Base-by-base conservation (phyloP, 345 rosid genomes). In the Clausena lansium region DNA sequence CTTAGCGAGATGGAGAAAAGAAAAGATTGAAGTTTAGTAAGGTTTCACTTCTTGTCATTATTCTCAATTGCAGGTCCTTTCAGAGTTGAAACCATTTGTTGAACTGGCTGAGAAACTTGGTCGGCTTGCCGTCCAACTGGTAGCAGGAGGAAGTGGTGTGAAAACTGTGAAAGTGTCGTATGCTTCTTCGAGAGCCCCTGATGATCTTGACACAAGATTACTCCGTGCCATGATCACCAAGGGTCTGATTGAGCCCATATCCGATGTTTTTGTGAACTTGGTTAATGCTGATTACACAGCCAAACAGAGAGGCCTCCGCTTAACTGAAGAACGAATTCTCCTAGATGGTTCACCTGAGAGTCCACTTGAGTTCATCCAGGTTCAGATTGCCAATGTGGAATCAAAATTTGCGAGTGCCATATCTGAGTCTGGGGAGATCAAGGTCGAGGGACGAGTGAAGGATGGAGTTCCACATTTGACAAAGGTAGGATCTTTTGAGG, bases 71-170 rank as follows among this genome's bases (percentile, higher is more conserved):
- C 89, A 91, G 97, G 98, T 94, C 80, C 91, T 94, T 35, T 76
- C 91, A 2, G 98, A 92, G 88, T 81, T 94, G 86, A 94, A 91
- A 78, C 97, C 98, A 69, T 94, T 67, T 80, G 97, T 94, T 67
- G 77, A 79, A 63, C 95, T 92, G 30, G 88, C 94, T 33, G 94
- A 94, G 86, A 87, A 91, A 82, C 88, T 90, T 19, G 94, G 97
- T 45, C 89, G 95, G 77, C 76, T 93, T 25, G 98, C 94, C 9
- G 97, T 94, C 59, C 98, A 94, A 78, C 76, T 94, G 20, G 98
- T 89, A 64, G 87, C 91, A 0, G 95, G 98, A 80, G 98, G 98
- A 80, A 91, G 94, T 50, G 98, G 98, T 33, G 95, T 92, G 80
- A 92, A 94, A 71, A 77, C 83, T 30, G 93, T 88, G 79, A 92